Percentiles rank a stretch among this genome's conserved stretches.
phyloP scores from a whole-genome alignment of 2,329 filamentous ascomycete genomes.

The Lasiodiplodia sp. region DNA sequence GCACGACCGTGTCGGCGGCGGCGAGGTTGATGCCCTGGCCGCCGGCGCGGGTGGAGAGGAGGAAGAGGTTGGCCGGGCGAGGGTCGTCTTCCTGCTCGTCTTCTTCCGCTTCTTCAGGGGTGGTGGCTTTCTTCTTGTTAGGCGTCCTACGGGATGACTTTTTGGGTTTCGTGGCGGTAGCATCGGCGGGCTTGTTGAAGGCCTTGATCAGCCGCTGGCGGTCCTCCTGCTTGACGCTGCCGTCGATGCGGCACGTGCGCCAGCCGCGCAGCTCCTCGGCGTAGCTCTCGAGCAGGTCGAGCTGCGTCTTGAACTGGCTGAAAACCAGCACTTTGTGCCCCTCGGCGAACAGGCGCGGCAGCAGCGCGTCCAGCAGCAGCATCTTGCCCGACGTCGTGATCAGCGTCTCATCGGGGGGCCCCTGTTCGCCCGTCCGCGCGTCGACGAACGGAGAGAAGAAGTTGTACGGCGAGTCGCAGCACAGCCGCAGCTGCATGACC shows the following conservation, averaged over 20 bases:
- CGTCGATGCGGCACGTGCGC: constrained; percentile 90
- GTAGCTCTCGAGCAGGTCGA: constrained; percentile 91
- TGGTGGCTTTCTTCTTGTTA: neutral
- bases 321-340: constrained; percentile 95
- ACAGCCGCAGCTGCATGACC: constrained; percentile 87
- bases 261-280: constrained; percentile 78
- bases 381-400: constrained; percentile 94
- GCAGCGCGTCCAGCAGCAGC: constrained; percentile 86
- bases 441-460: constrained; percentile 87
- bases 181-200: constrained; percentile 52
- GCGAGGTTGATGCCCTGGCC: constrained; percentile 96
- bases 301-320: constrained; percentile 92
- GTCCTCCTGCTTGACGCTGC: constrained; percentile 75
- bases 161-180: constrained; percentile 29
- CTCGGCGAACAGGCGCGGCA: constrained; percentile 74
- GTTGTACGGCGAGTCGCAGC: constrained; percentile 93
- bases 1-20: constrained; percentile 87
- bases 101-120: constrained; percentile 33
- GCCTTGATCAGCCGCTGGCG: constrained; percentile 58
- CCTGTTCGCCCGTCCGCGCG: constrained; percentile 53
- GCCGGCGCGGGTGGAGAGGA: constrained; percentile 88
- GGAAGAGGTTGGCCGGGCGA: constrained; percentile 72
- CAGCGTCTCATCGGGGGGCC: constrained; percentile 74
- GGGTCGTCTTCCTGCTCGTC: constrained; percentile 54
- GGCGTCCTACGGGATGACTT: neutral